These are phyloP conservation scores for Rhizopus microsporus DNA, from an alignment of 371 early-diverging fungal genomes.

Conservation along the genomic window DNA sequence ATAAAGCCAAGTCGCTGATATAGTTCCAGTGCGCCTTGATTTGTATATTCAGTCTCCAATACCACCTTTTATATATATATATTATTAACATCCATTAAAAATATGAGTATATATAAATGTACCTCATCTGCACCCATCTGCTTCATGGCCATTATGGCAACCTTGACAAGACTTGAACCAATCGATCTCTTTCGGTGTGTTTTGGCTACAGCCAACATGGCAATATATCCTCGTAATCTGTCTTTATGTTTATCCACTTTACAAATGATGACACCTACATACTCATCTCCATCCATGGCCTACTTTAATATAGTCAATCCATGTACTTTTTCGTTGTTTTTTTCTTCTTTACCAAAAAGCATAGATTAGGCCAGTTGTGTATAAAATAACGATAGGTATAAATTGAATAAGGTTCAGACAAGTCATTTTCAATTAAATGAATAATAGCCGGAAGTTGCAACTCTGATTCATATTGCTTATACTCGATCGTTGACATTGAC, in stretches of 20 bases:
- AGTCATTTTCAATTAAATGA: constrained; percentile 82
- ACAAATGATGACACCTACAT: constrained; percentile 89
- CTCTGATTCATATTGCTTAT: constrained; percentile 66
- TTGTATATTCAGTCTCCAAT: constrained; percentile 92
- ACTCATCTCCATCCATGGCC: constrained; percentile 64
- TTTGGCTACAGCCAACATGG: constrained; percentile 91
- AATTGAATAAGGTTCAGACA: constrained; percentile 95
- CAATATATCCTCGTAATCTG: constrained; percentile 89
- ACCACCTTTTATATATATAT: constrained; percentile 57
- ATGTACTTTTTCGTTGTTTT: neutral
- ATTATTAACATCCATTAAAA: neutral
- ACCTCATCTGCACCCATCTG: constrained; percentile 85
- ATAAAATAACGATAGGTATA: constrained; percentile 98
- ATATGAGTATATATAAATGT: constrained; percentile 6
- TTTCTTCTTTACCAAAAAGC: constrained; percentile 64
- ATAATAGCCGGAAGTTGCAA: constrained; percentile 73
- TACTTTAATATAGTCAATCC: constrained; percentile 14
- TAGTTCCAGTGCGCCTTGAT: constrained; percentile 80
- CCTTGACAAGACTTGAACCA: constrained; percentile 74
- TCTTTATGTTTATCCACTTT: constrained; percentile 81
- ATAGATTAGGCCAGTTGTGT: constrained; percentile 85
- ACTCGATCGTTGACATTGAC: constrained; percentile 34
- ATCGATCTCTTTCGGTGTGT: constrained; percentile 80
- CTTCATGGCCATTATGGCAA: constrained; percentile 77
- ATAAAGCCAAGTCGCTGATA: constrained; percentile 95